Conservation (phyloP, 106 monocot genomes). For the Dioscorea alata region DNA sequence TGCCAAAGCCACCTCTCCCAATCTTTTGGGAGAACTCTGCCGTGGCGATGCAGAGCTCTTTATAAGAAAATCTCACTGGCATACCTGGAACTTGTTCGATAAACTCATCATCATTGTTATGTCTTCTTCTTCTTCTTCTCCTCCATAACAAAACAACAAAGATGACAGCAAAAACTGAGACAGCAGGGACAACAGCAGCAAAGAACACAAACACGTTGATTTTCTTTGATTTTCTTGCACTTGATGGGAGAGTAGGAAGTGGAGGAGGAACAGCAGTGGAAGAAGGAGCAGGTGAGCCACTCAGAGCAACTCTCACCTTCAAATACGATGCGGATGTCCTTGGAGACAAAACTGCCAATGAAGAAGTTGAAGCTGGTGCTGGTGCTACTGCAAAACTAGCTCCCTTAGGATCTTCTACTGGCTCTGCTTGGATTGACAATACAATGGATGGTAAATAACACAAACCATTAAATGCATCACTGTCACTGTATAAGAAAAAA, state of each 20-base stretch:
- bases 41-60: background rate
- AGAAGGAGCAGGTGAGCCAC: background rate
- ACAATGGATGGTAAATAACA: background rate
- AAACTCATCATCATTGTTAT: background rate
- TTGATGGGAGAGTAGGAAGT: background rate
- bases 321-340: background rate
- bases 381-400: background rate
- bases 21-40: background rate
- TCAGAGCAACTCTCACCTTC: background rate
- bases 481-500: background rate
- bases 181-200: background rate
- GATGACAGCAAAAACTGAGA: background rate
- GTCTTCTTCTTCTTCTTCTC: background rate
- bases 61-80: background rate
- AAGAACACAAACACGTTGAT: background rate
- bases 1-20: background rate
- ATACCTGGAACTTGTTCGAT: background rate
- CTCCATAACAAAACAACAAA: background rate
- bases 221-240: background rate
- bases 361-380: background rate
- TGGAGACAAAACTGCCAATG: too few relatives aligned
- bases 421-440: background rate
- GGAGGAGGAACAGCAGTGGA: too few relatives aligned
- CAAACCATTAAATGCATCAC: background rate
- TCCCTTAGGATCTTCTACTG: background rate